These are phyloP conservation scores for Sisymbrium irio DNA, from an alignment of 345 rosid genomes.

Conservation along the genomic window DNA sequence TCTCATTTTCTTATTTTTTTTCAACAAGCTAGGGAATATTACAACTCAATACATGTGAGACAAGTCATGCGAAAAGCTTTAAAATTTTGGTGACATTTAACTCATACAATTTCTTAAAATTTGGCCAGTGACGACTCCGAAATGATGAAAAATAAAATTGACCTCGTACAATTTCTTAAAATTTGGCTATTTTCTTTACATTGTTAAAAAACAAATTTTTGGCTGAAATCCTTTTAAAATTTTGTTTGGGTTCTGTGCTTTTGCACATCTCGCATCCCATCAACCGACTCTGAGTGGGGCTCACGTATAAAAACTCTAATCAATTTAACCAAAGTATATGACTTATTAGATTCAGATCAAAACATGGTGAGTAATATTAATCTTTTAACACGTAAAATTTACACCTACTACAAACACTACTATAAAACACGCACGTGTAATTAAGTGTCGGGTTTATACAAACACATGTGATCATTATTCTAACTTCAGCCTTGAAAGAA, in stretches of 20 bases:
- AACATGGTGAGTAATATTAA: neutral
- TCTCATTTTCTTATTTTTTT: too few species aligned
- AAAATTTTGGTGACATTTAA: neutral
- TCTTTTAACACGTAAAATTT: neutral
- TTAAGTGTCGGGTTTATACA: neutral
- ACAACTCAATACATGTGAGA: neutral
- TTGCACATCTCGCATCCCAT: too few species aligned
- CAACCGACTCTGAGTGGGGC: neutral
- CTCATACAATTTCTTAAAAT: too few species aligned
- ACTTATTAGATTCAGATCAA: neutral
- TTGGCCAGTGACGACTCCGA: too few species aligned
- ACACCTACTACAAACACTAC: conserved; percentile 3
- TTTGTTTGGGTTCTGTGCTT: too few species aligned
- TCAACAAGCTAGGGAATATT: too few species aligned
- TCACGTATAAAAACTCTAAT: neutral
- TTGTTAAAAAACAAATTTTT: too few species aligned
- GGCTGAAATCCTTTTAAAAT: too few species aligned
- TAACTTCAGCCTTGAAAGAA: conserved; percentile 21
- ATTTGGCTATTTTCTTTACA: too few species aligned
- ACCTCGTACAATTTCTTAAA: too few species aligned
- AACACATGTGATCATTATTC: neutral
- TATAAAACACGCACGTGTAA: neutral
- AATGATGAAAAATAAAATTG: too few species aligned
- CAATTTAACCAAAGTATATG: neutral
- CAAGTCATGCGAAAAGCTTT: neutral